phyloP scores from a whole-genome alignment of 176 grass and related monocot genomes.

The Guadua angustifolia region DNA sequence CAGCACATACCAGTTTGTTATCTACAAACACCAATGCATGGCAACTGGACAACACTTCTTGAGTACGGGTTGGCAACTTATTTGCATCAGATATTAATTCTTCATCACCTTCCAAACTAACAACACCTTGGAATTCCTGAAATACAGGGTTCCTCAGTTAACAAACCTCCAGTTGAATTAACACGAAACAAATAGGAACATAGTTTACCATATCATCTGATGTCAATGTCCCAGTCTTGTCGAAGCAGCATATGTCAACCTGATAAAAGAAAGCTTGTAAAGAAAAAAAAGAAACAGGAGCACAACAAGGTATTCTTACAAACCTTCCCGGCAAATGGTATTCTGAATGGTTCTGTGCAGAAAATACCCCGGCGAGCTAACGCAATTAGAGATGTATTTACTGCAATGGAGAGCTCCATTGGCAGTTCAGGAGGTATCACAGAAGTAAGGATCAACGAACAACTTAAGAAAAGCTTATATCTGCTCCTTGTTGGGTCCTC shows the following conservation, averaged over 20 bases:
- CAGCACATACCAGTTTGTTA: conserved; percentile 82
- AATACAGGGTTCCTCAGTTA: conserved; percentile 40
- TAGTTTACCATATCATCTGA: conserved; percentile 94
- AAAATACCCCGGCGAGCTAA: conserved; percentile 95
- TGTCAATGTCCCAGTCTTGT: conserved; percentile 97
- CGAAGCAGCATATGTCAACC: conserved; percentile 99
- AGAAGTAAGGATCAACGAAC: conserved; percentile 97
- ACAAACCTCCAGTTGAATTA: background rate
- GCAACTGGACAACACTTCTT: conserved; percentile 82
- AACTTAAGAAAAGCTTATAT: conserved; percentile 98
- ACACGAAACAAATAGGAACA: conserved; percentile 12
- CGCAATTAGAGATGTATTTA: conserved; percentile 99
- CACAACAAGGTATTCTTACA: conserved; percentile 39
- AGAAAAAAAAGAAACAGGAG: conserved; percentile 13
- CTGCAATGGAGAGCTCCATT: conserved; percentile 99
- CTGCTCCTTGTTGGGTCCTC: conserved; percentile 98
- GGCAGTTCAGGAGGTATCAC: conserved; percentile 98
- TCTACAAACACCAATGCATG: conserved; percentile 99
- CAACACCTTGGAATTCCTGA: conserved; percentile 99
- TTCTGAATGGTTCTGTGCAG: conserved; percentile 99
- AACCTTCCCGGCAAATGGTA: conserved; percentile 99
- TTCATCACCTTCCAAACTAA: conserved; percentile 68
- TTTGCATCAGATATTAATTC: conserved; percentile 78
- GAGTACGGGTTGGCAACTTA: conserved; percentile 70
- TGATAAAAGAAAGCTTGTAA: conserved; percentile 47